Percentiles rank a stretch among this genome's conserved stretches.
phyloP scores from a whole-genome alignment of 1,284 basidiomycete genomes.

The Sparassis latifolia region DNA sequence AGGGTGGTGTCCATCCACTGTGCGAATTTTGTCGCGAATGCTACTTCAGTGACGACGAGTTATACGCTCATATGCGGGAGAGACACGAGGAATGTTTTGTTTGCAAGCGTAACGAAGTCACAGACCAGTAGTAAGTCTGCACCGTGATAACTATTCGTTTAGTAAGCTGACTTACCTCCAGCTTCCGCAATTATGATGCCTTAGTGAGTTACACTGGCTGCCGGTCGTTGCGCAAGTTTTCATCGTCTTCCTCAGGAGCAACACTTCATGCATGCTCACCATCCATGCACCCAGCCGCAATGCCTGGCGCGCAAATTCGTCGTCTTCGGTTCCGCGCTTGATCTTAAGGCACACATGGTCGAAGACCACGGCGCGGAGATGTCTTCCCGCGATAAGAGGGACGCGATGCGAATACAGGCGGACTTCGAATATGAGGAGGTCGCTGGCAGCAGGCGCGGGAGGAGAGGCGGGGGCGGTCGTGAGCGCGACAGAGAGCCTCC shows the following conservation, averaged over 20 bases:
- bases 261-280: constrained; percentile 69
- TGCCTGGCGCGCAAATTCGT: constrained; percentile 92
- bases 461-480: constrained; percentile 32
- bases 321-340: constrained; percentile 84
- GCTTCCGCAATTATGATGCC: constrained; percentile 74
- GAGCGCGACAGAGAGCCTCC: constrained; percentile 46
- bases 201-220: constrained; percentile 42
- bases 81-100: constrained; percentile 96
- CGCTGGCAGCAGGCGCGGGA: constrained; percentile 35
- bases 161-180: constrained; percentile 23
- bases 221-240: no score
- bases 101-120: constrained; percentile 77
- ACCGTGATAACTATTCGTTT: background rate
- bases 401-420: constrained; percentile 73
- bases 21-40: constrained; percentile 90
- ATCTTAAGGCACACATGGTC: constrained; percentile 90
- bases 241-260: constrained; percentile 40
- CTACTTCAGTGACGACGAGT: constrained; percentile 87
- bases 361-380: constrained; percentile 81
- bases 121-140: constrained; percentile 79
- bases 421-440: constrained; percentile 74
- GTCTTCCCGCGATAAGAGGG: constrained; percentile 71
- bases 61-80: constrained; percentile 93
- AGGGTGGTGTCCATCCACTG: constrained; percentile 73
- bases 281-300: constrained; percentile 66